Evolutionary conservation across 176 grass and related monocot species (phyloP).

Genomic region (Zoysia japonica): DNA sequence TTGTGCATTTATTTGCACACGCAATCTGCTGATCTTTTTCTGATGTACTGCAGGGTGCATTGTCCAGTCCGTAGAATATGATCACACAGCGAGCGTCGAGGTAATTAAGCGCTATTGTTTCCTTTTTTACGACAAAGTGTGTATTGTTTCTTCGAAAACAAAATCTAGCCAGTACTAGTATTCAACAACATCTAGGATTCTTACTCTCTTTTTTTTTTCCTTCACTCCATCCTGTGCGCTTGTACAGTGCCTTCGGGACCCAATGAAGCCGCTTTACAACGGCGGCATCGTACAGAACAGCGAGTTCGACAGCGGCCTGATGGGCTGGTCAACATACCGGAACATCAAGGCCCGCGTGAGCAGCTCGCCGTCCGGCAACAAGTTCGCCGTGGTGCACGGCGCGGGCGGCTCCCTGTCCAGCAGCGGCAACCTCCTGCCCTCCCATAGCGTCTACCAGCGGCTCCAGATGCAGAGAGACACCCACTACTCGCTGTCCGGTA

Average conservation of each 20-base stretch:
- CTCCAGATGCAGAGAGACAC: conserved; percentile 48
- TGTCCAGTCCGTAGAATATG: conserved; percentile 59
- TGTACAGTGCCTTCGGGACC: conserved; percentile 63
- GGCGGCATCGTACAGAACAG: conserved; percentile 75
- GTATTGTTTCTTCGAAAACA: too few relatives aligned
- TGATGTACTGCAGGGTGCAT: conserved; percentile 12
- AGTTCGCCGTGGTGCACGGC: conserved; percentile 36
- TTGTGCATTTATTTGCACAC: not conserved
- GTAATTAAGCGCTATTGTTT: conserved; percentile 21
- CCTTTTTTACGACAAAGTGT: too few relatives aligned
- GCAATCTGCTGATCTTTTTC: not conserved
- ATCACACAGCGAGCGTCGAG: conserved; percentile 68
- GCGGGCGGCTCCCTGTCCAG: conserved; percentile 27
- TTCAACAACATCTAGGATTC: too few relatives aligned
- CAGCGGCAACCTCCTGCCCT: conserved; percentile 22
- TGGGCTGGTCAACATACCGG: conserved; percentile 55
- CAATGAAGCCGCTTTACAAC: conserved; percentile 54
- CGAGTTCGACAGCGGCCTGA: conserved; percentile 60
- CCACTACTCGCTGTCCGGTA: conserved; percentile 77
- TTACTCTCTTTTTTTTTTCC: too few relatives aligned
- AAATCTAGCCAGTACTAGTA: too few relatives aligned
- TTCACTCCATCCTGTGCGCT: too few relatives aligned
- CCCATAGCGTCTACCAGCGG: conserved; percentile 64
- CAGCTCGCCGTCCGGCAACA: conserved; percentile 52
- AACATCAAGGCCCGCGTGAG: conserved; percentile 38